Base-by-base conservation (phyloP, 805 yeast species). In the Metschnikowia reukaufii region DNA sequence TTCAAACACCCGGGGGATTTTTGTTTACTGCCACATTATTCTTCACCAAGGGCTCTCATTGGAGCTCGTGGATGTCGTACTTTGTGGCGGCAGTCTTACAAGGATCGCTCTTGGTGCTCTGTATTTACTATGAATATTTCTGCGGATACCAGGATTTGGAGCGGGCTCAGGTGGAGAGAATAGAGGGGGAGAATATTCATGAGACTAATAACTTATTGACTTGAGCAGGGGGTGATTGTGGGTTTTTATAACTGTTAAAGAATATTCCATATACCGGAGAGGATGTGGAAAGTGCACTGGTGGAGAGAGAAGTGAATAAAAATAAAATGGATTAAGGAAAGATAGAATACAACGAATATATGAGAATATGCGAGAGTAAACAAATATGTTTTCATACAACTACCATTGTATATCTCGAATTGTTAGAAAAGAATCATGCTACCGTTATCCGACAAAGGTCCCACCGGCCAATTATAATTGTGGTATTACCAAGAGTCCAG, bases 1-100 rank as follows among this genome's bases (percentile, higher is more conserved):
- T 89, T 52, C 96, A 88, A 62, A 87, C 95, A 16, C 96, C 96
- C 0, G 96, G 96, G 13, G 96, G 96, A 15, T 84, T 78, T 52
- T 47, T 88, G 2, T 88, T 92, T 86, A 79, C 94, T 2, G 73
- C 80, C n/a, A 80, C 87, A 1, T 68, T 88, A 43, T 84, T 80
- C 45, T 62, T 79, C 49, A 80, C 90, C 39, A 85, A 86, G 36
- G 94, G 88, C 6, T 79, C 92, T 1, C 79, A 79, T 51, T 88
- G 96, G 96, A 84, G 92, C 55, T 81, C 90, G 10, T 88, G 96
- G 95, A 60, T 88, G 33, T 88, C 95, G 8, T 86, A 83, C 57
- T 73, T 86, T 37, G 75, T 83, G 1, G 90, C 95, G 0, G 91
- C 92, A 0, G 50, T 66, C 4, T 62, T 86, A 16, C 96, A 88